Conservation (phyloP, 108 stramenopile species). For the Cyclotella sp. region DNA sequence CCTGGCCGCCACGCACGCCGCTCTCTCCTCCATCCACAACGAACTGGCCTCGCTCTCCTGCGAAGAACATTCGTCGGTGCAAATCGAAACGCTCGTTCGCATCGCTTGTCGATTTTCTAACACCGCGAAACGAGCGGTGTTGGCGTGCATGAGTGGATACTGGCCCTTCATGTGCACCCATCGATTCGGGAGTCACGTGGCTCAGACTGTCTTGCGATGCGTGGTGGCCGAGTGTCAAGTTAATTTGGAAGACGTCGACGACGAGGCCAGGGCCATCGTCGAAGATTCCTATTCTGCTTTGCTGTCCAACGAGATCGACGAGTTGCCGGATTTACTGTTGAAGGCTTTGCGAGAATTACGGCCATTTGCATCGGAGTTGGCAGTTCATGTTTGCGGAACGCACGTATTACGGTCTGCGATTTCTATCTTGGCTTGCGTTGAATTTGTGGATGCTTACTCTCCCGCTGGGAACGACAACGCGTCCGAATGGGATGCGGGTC, state of each 20-base stretch:
- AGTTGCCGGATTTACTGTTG: conserved; percentile 55
- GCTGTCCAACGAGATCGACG: conserved; percentile 21
- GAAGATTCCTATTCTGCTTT: conserved; percentile 58
- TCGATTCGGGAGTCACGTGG: conserved; percentile 86
- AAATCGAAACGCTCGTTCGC: conserved; percentile 70
- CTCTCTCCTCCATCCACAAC: conserved; percentile 74
- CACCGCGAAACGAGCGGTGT: conserved; percentile 61
- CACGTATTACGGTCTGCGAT: conserved; percentile 82
- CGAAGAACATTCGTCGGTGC: conserved; percentile 74
- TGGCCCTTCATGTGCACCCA: conserved; percentile 79
- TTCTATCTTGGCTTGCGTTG: conserved; percentile 75
- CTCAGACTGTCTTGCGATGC: conserved; percentile 74
- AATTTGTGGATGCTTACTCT: conserved; percentile 55
- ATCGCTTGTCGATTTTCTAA: conserved; percentile 71
- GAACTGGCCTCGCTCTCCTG: conserved; percentile 87
- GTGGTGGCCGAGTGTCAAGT: conserved; percentile 56
- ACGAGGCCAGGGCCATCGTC: conserved; percentile 56
- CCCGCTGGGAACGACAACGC: conserved; percentile 18
- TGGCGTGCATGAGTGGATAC: conserved; percentile 67
- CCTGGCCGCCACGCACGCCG: conserved; percentile 72
- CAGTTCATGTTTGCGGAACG: conserved; percentile 85
- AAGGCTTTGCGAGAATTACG: conserved; percentile 65
- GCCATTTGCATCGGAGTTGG: conserved; percentile 62
- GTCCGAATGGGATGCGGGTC: conserved; percentile 47
- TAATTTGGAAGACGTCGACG: conserved; percentile 46